Evolutionary conservation across 1,284 basidiomycete species (phyloP), one percentile per base, ranked within the genome.

Genomic region (Sanguinoderma infundibulare): DNA sequence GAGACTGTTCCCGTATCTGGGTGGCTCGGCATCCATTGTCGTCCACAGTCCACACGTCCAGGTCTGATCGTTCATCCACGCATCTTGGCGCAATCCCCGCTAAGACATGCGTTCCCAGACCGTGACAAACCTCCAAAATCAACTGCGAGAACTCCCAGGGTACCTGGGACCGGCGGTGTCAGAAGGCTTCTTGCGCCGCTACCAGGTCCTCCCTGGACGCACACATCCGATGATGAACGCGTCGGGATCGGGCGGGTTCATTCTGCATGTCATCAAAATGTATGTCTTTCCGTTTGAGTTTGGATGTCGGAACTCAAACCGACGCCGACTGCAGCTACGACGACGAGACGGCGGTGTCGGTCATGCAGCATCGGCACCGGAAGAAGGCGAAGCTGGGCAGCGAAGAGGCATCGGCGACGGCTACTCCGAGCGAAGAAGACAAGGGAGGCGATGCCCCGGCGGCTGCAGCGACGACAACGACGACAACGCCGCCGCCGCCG

Each of bases 171-270:
- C 95, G 9, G 88, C 85, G 22, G 79, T 99, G 15, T 91, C 92
- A 1, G 97, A 99, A 78, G 85, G 89, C 10, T 99, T 94, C 91
- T 77, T 95, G 53, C 85, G 98, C 53, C 86, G 87, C 66, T 99
- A 98, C 78, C 97, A 85, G 82, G 91, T 96, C 10, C 81, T 99
- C 20, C 97, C 97, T 26, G 97, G 97, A 15, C 85, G 98, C 35
- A 98, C 95, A 44, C 98, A 99, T 78, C 98, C 98, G 0, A 89
- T 87, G 68, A 99, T 99, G 98, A 90, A 83, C 61, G 94, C 90
- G 52, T 91, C 93, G 17, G 94, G 93, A 1, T 91, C 91, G 2
- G 96, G 94, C 5, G 97, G 98, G 0, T 98, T 89, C 77, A 78
- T 99, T 30, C 81, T 98, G 51, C 89, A 93, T 72, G 86, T 90